Percentiles rank a stretch among this genome's conserved stretches.
These are phyloP conservation scores for Xylariaceae sp. DNA, from an alignment of 2,329 filamentous ascomycete species.

Conservation along the genomic window DNA sequence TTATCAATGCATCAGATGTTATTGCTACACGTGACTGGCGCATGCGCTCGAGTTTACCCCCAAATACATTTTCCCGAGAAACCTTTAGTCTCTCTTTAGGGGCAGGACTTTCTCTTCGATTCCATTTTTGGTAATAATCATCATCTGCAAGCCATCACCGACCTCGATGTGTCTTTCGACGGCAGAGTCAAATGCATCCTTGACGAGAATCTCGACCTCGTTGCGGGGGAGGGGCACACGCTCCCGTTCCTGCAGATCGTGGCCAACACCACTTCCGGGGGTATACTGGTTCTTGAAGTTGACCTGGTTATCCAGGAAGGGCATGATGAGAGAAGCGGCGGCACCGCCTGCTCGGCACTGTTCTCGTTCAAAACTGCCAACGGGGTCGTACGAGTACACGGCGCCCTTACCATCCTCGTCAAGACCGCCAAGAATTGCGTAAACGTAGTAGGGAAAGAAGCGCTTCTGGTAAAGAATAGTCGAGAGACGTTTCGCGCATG, in stretches of 20 bases:
- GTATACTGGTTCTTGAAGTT: conserved; percentile 99
- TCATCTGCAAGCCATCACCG: conserved; percentile 90
- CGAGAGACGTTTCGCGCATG: conserved; percentile 88
- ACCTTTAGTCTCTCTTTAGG: conserved; percentile 78
- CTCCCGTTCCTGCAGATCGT: conserved; percentile 68
- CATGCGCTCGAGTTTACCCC: conserved; percentile 15
- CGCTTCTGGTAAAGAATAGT: conserved; percentile 96
- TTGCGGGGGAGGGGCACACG: conserved; percentile 63
- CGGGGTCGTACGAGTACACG: conserved; percentile 95
- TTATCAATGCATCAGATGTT: conserved; percentile 9
- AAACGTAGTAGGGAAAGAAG: conserved; percentile 98
- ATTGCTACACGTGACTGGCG: conserved; percentile 11
- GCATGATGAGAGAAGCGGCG: conserved; percentile 93
- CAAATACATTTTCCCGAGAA: background rate
- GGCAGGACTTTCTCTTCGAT: conserved; percentile 80
- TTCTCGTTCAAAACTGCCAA: conserved; percentile 95
- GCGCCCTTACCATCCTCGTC: conserved; percentile 94
- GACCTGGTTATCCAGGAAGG: conserved; percentile 98
- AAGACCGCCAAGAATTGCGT: conserved; percentile 86
- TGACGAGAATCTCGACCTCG: conserved; percentile 80
- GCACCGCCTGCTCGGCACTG: conserved; percentile 92
- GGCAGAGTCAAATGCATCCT: conserved; percentile 96
- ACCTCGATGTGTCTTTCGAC: conserved; percentile 99
- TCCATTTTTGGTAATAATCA: conserved; percentile 82
- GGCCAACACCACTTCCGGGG: conserved; percentile 76